Percentiles rank a stretch among this genome's conserved stretches.
phyloP scores from a whole-genome alignment of 2,329 filamentous ascomycete genomes.

The Neospermospora avenae region DNA sequence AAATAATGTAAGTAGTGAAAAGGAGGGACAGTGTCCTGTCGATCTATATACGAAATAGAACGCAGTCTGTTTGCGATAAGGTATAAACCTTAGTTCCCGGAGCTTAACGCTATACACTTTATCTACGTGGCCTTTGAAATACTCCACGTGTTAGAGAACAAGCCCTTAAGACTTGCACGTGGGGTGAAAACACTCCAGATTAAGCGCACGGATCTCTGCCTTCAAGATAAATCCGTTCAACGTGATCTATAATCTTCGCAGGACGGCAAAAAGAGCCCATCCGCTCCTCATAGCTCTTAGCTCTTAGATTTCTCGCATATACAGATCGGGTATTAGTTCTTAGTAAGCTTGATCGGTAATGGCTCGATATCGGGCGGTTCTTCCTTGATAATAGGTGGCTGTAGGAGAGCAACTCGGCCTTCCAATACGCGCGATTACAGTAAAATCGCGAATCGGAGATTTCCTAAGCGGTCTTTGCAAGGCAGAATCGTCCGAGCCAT shows the following conservation, averaged over 20 bases:
- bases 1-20: background rate
- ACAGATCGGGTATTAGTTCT: background rate
- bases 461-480: no score
- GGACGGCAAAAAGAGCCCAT: background rate
- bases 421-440: no score
- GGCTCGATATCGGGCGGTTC: background rate
- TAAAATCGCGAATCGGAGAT: no score
- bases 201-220: background rate
- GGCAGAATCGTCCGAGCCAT: no score
- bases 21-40: background rate
- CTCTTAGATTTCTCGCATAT: background rate
- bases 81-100: constrained; percentile 13
- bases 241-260: background rate
- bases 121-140: constrained; percentile 23
- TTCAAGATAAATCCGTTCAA: background rate
- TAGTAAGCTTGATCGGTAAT: background rate
- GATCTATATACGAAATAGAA: background rate
- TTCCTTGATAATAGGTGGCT: background rate
- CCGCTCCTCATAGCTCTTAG: background rate
- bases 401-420: background rate
- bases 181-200: background rate
- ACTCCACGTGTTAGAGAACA: constrained; percentile 19
- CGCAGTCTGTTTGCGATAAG: background rate
- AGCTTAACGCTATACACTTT: constrained; percentile 18
- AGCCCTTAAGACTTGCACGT: constrained; percentile 15